Conservation (phyloP, 768 basidiomycete species). For the Boletus pseudopeckii region DNA sequence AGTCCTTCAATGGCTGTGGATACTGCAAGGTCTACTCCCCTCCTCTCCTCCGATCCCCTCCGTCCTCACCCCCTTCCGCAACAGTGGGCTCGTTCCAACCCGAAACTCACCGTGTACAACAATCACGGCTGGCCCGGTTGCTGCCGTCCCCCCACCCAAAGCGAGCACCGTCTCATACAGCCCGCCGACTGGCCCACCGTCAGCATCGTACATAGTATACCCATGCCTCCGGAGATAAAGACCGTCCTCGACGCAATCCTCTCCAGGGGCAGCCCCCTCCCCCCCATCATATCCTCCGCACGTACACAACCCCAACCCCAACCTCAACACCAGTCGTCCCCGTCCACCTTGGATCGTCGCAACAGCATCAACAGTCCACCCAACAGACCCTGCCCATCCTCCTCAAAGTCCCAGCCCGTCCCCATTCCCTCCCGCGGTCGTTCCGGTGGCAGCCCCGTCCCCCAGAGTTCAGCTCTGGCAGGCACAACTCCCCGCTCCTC, state of each 20-base stretch:
- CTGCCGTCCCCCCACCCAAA: constrained; percentile 67
- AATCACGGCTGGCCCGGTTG: constrained; percentile 89
- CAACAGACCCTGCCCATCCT: constrained; percentile 18
- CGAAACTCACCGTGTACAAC: constrained; percentile 53
- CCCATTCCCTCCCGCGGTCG: constrained; percentile 46
- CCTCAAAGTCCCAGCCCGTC: constrained; percentile 38
- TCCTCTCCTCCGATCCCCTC: constrained; percentile 17
- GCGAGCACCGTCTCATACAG: constrained; percentile 60
- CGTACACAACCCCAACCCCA: constrained; percentile 33
- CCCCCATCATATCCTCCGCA: constrained; percentile 28
- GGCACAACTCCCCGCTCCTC: constrained; percentile 33
- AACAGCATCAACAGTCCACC: constrained; percentile 38
- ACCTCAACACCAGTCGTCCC: constrained; percentile 15
- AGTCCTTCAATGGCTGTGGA: constrained; percentile 82
- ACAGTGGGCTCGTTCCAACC: constrained; percentile 70
- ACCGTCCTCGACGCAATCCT: constrained; percentile 57
- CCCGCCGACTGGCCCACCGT: constrained; percentile 81
- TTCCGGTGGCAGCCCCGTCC: constrained; percentile 49
- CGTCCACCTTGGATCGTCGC: constrained; percentile 43
- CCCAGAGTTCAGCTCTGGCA: constrained; percentile 19
- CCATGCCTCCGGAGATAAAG: constrained; percentile 72
- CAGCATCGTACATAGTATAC: constrained; percentile 67
- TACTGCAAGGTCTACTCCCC: constrained; percentile 72
- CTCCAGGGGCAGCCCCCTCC: constrained; percentile 35
- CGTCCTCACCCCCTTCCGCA: constrained; percentile 25